Evolutionary conservation across 1,139 yeast species (phyloP).

Genomic region (Kodamaea sp.): DNA sequence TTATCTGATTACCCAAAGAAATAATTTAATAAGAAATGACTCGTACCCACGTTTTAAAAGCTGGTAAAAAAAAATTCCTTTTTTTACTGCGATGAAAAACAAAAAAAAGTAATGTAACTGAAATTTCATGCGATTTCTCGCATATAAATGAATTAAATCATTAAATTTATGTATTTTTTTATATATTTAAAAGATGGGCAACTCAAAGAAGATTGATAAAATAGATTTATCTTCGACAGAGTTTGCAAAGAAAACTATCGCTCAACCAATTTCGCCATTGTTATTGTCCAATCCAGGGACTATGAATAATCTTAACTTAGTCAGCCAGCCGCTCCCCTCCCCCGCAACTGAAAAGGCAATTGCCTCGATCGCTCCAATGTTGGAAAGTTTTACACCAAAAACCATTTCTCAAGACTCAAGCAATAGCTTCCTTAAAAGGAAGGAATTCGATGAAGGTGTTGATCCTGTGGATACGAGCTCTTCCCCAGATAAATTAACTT

Average conservation of each 20-base stretch:
- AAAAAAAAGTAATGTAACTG: too few relatives aligned
- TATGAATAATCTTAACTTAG: conserved; percentile 8
- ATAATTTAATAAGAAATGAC: too few relatives aligned
- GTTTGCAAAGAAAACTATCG: conserved; percentile 13
- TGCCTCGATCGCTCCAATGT: conserved; percentile 75
- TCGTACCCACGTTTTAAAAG: too few relatives aligned
- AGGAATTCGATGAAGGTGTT: neutral
- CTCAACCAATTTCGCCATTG: conserved; percentile 35
- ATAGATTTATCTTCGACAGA: too few relatives aligned
- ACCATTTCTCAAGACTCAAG: conserved; percentile 56
- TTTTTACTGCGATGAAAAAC: too few relatives aligned
- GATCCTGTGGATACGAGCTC: neutral
- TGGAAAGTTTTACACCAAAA: conserved; percentile 69
- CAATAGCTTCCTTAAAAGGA: conserved; percentile 1
- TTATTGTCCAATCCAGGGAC: conserved; percentile 20
- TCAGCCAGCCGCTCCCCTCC: conserved; percentile 16
- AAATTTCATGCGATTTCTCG: too few relatives aligned
- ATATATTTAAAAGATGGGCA: too few relatives aligned
- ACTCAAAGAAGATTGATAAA: too few relatives aligned
- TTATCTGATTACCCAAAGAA: too few relatives aligned
- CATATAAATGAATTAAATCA: too few relatives aligned
- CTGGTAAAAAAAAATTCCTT: too few relatives aligned
- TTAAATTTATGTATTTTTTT: too few relatives aligned
- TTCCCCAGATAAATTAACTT: conserved; percentile 14
- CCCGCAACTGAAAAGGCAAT: conserved; percentile 55